These are phyloP conservation scores for Colletotrichum echinochloae DNA, from an alignment of 2,329 filamentous ascomycete species.

Conservation along the genomic window DNA sequence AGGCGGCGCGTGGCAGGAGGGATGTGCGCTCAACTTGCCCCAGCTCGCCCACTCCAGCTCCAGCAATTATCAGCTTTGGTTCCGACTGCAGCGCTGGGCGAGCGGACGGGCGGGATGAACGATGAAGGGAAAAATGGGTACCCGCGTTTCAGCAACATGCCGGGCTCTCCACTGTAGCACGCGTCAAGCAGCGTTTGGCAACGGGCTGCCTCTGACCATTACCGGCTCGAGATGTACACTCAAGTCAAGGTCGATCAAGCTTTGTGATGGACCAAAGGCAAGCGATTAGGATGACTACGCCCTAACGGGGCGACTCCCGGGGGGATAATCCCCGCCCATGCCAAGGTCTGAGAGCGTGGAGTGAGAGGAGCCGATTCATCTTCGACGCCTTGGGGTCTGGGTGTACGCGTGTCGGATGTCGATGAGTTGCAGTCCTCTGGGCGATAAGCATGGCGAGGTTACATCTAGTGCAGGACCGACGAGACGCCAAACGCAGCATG, in stretches of 20 bases:
- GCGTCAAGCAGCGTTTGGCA: slow-evolving; percentile 28
- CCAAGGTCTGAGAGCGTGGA: slow-evolving; percentile 27
- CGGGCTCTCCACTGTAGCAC: slow-evolving; percentile 32
- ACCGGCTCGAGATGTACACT: slow-evolving; percentile 27
- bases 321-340: not conserved
- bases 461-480: slow-evolving; percentile 11
- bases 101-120: slow-evolving; percentile 11
- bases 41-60: not conserved
- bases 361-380: not conserved
- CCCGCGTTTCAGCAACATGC: slow-evolving; percentile 36
- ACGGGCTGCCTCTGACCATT: slow-evolving; percentile 33
- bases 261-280: slow-evolving; percentile 25
- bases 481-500: not conserved
- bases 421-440: not conserved
- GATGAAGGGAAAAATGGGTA: slow-evolving; percentile 30
- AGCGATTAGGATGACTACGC: slow-evolving; percentile 28
- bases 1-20: not conserved
- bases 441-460: slow-evolving; percentile 20
- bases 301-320: slow-evolving; percentile 3
- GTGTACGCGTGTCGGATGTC: not conserved
- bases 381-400: slow-evolving; percentile 16
- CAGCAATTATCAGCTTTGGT: not conserved
- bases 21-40: not conserved
- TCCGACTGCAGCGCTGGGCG: slow-evolving; percentile 1
- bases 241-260: slow-evolving; percentile 40